These are phyloP conservation scores for Fraxinus cuspidata DNA, from an alignment of 257 asterid genomes.

Conservation along the genomic window DNA sequence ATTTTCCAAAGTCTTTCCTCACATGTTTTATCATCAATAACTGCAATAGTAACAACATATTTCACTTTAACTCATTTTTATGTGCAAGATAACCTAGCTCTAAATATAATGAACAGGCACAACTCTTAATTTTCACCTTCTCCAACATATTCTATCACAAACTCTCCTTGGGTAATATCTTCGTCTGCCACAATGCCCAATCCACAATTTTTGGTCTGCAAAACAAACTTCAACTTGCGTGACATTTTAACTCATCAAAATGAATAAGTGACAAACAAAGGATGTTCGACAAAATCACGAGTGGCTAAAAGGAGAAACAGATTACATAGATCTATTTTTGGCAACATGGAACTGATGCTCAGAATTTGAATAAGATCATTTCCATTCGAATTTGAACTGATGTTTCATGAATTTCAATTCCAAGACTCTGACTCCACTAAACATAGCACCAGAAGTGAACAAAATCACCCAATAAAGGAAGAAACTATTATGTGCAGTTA, in stretches of 20 bases:
- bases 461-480: not conserved
- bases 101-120: constrained; percentile 12
- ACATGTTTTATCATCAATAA: constrained; percentile 93
- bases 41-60: constrained; percentile 44
- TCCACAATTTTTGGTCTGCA: constrained; percentile 98
- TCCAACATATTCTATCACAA: constrained; percentile 95
- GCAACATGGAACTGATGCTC: not conserved
- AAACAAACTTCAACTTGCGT: constrained; percentile 28
- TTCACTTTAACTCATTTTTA: constrained; percentile 21
- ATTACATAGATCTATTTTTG: not conserved
- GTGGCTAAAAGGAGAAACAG: constrained; percentile 4
- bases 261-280: not conserved
- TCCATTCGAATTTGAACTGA: not conserved
- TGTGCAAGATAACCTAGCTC: not conserved
- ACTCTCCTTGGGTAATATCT: constrained; percentile 82
- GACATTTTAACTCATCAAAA: constrained; percentile 18
- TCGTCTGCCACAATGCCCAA: constrained; percentile 90
- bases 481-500: not conserved
- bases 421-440: not conserved
- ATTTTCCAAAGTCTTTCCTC: constrained; percentile 97
- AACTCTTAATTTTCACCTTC: constrained; percentile 59
- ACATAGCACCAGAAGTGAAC: not conserved
- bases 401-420: not conserved
- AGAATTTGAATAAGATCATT: not conserved
- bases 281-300: not conserved